Conservation (phyloP, 2,329 filamentous ascomycete species). For the Pseudocercospora macadamiae region DNA sequence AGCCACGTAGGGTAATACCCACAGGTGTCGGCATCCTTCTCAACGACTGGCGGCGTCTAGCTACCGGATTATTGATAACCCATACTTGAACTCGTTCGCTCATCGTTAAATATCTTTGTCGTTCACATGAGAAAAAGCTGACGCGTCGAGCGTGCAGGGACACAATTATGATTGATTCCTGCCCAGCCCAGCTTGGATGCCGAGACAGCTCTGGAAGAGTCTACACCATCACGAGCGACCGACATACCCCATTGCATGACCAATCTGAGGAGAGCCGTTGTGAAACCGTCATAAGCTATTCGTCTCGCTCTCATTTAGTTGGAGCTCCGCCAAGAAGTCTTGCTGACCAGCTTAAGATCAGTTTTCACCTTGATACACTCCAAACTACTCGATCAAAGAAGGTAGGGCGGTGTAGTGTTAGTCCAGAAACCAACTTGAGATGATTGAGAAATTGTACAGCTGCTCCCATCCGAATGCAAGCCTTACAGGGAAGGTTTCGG, state of each 20-base stretch:
- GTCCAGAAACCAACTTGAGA: too few relatives aligned
- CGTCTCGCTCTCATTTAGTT: not conserved
- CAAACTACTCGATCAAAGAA: not conserved
- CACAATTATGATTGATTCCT: not conserved
- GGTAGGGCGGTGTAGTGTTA: too few relatives aligned
- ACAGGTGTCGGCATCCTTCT: not conserved
- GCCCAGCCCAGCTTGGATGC: not conserved
- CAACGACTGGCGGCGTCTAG: not conserved
- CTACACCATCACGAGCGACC: slow-evolving; percentile 1
- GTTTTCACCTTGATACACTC: not conserved
- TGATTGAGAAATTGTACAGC: too few relatives aligned
- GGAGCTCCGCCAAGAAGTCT: not conserved
- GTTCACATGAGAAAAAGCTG: slow-evolving; percentile 1
- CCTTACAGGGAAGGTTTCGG: not conserved
- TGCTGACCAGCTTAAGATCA: not conserved
- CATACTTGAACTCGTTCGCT: not conserved
- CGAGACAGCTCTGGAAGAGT: not conserved
- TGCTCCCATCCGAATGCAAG: not conserved
- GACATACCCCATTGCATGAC: not conserved
- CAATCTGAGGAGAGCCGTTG: slow-evolving; percentile 4
- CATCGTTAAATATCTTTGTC: too few relatives aligned
- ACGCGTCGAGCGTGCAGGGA: not conserved
- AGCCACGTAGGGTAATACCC: not conserved
- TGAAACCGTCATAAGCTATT: not conserved
- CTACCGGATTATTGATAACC: not conserved